phyloP scores from a whole-genome alignment of 495 filamentous ascomycete genomes.

The Penicillium pulvis region DNA sequence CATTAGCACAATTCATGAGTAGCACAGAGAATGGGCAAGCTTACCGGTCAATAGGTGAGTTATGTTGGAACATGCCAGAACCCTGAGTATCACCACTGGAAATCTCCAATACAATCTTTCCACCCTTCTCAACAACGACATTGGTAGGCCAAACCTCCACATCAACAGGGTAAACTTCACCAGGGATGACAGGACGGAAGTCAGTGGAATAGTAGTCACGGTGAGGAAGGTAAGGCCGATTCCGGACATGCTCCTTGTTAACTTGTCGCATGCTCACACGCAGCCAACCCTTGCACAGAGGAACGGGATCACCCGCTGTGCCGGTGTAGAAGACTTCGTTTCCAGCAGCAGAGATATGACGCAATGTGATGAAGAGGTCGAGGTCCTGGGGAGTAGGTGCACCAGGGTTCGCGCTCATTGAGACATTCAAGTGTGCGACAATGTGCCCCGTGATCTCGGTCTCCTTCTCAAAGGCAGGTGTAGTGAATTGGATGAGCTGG shows the following conservation, averaged over 20 bases:
- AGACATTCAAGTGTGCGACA: constrained; percentile 61
- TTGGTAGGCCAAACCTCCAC: constrained; percentile 73
- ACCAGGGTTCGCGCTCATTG: constrained; percentile 45
- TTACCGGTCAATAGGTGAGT: constrained; percentile 47
- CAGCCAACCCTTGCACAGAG: constrained; percentile 44
- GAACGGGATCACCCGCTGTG: constrained; percentile 50
- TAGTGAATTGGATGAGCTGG: constrained; percentile 53
- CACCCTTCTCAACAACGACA: constrained; percentile 55
- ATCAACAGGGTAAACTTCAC: constrained; percentile 62
- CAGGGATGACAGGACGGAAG: constrained; percentile 53
- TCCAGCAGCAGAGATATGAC: constrained; percentile 55
- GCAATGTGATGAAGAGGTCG: constrained; percentile 64
- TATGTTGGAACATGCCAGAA: constrained; percentile 58
- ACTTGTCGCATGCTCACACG: constrained; percentile 57
- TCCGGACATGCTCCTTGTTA: constrained; percentile 47
- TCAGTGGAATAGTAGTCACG: constrained; percentile 63
- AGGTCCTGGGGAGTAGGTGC: constrained; percentile 51
- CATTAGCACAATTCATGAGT: constrained; percentile 40
- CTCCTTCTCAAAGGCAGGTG: constrained; percentile 53
- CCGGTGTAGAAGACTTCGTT: constrained; percentile 66
- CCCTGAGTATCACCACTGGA: constrained; percentile 63
- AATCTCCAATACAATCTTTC: constrained; percentile 48
- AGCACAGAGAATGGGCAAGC: constrained; percentile 46
- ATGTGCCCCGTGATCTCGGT: constrained; percentile 70
- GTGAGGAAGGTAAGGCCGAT: constrained; percentile 56